These are phyloP conservation scores for Allium cepa DNA, from an alignment of 106 monocot species.

Conservation along the genomic window DNA sequence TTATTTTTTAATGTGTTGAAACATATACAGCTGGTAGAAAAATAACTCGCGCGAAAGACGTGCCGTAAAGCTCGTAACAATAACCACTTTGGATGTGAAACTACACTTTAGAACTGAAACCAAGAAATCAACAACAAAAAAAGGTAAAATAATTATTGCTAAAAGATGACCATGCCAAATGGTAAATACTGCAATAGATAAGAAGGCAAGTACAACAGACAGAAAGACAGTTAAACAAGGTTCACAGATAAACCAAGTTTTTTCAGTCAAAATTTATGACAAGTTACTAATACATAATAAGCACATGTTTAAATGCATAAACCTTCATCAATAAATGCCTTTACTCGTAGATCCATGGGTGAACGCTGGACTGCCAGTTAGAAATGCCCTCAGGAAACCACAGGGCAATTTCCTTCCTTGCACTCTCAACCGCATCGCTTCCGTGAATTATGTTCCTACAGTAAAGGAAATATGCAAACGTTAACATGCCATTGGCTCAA, in stretches of 20 bases:
- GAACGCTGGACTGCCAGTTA: conserved; percentile 59
- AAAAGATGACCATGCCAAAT: not conserved
- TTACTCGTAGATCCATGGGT: conserved; percentile 90
- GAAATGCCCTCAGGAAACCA: conserved; percentile 89
- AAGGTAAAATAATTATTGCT: not conserved
- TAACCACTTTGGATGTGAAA: not conserved
- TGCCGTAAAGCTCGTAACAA: too few relatives aligned
- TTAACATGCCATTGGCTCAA: not conserved
- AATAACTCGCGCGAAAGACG: too few relatives aligned
- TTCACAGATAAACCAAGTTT: not conserved
- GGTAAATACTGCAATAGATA: not conserved
- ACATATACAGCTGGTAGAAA: too few relatives aligned
- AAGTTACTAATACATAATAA: not conserved
- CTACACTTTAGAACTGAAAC: not conserved
- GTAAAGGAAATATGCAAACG: not conserved
- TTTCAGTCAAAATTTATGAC: not conserved
- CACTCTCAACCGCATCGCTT: conserved; percentile 77
- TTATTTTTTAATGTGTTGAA: too few relatives aligned
- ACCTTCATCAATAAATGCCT: not conserved
- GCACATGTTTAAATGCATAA: not conserved
- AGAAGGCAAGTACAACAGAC: not conserved
- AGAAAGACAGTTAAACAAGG: not conserved
- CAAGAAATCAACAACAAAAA: not conserved
- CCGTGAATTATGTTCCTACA: conserved; percentile 87
- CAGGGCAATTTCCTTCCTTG: conserved; percentile 82